Base-by-base conservation (phyloP, 805 yeast genomes). In the Metschnikowia colocasiae region DNA sequence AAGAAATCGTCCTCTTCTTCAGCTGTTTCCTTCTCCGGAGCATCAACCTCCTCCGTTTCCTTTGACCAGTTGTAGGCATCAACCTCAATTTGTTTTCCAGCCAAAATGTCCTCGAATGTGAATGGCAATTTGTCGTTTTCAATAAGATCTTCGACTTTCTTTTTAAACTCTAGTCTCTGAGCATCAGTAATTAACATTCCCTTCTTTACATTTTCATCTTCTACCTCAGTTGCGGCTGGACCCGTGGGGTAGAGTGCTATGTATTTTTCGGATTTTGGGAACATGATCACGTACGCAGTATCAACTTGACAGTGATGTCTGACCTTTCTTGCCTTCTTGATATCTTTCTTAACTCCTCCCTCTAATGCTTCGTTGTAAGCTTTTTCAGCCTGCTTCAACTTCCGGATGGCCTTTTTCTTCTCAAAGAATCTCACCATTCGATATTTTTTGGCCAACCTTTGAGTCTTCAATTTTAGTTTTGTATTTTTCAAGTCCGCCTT, bases 381-480 rank as follows among this genome's bases (percentile, higher is more conserved):
- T 38, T 70, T 73, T 40, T 57, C 60, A 2, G 80, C 78, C 46
- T 71, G 76, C 53, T 83, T 85, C 59, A 87, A 80, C 48, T 73
- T 78, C 60, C 96, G 78, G 22, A 80, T 56, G 0, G 96, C 94
- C 74, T 90, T 91, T 69, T 89, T 88, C 60, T 78, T 81, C 65
- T 91, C 98, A 52, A 94, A 88, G 62, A 94, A 94, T 55, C 92
- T 78, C 41, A 94, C 89, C 91, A 89, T 90, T 62, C 89, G 97
- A 63, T 94, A 94, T 67, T 84, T 87, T 55, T 82, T 78, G 10
- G 88, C 80, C 33, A 73, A 67, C 45, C 76, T 73, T 52, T 74
- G 77, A 15, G 79, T 77, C 54, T 70, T 74, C 40, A 71, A 67
- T 26, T 67, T 66, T 32, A 64, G 51, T 50, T 75, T 73, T 15